phyloP scores from a whole-genome alignment of 2,329 filamentous ascomycete species.

The Hymenoscyphus occultus region DNA sequence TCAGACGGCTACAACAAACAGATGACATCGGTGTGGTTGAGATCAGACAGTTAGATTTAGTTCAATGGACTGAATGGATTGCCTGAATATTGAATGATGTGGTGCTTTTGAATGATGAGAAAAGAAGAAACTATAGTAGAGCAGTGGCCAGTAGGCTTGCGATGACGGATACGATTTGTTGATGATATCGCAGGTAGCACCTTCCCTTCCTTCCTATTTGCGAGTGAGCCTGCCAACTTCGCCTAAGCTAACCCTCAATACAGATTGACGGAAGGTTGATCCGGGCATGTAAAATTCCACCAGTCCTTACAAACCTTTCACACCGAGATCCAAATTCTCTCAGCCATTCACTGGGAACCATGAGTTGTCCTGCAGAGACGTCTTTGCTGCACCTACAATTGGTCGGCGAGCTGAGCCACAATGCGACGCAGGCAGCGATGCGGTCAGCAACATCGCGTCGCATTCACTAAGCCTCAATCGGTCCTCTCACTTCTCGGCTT shows the following conservation, averaged over 20 bases:
- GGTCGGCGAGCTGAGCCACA: neutral
- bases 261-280: neutral
- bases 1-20: slow-evolving; percentile 8
- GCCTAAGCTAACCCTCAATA: neutral
- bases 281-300: too few species aligned
- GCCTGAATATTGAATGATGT: slow-evolving; percentile 4
- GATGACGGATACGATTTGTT: neutral
- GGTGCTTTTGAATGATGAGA: slow-evolving; percentile 4
- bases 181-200: neutral
- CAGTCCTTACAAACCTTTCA: too few species aligned
- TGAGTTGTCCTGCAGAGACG: neutral
- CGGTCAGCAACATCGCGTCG: neutral
- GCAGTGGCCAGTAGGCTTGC: neutral
- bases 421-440: neutral
- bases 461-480: neutral
- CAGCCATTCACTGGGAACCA: neutral
- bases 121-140: neutral
- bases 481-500: neutral
- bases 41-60: slow-evolving; percentile 15
- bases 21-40: slow-evolving; percentile 9
- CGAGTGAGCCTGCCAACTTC: neutral
- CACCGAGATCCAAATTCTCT: neutral
- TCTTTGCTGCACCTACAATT: neutral
- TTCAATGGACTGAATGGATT: slow-evolving; percentile 16
- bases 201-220: neutral